Evolutionary conservation across 352 stramenopile species (phyloP).

Genomic region (Phytophthora pinifolia): DNA sequence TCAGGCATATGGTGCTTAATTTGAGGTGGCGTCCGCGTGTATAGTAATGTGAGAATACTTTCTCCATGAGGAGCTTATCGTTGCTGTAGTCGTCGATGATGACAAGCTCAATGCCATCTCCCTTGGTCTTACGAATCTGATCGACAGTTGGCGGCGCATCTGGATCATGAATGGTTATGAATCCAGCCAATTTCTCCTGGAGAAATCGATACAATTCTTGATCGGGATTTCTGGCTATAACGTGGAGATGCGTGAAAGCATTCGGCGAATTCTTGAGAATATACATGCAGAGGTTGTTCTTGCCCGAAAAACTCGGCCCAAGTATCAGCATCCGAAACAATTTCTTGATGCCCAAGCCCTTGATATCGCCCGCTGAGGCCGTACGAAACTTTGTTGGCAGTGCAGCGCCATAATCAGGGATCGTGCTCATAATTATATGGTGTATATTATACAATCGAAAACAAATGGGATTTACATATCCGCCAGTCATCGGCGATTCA

Average conservation of each 20-base stretch:
- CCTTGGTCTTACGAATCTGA: not conserved
- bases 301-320: not conserved
- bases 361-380: not conserved
- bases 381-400: conserved; percentile 8
- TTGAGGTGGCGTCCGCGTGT: not conserved
- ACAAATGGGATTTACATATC: conserved; percentile 10
- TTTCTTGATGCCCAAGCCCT: conserved; percentile 1
- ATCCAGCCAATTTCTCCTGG: too few relatives aligned
- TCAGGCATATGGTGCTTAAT: not conserved
- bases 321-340: not conserved
- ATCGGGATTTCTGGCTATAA: too few relatives aligned
- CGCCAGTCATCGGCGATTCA: conserved; percentile 1
- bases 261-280: not conserved
- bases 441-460: conserved; percentile 11
- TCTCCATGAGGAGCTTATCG: not conserved
- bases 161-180: not conserved
- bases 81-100: conserved; percentile 19
- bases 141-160: not conserved
- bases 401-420: conserved; percentile 6
- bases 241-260: too few relatives aligned
- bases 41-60: not conserved
- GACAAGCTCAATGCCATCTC: conserved; percentile 8
- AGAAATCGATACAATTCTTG: too few relatives aligned
- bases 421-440: not conserved
- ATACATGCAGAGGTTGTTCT: conserved; percentile 5